Evolutionary conservation across 345 rosid genomes (phyloP).

Genomic region (Corchorus olitorius): DNA sequence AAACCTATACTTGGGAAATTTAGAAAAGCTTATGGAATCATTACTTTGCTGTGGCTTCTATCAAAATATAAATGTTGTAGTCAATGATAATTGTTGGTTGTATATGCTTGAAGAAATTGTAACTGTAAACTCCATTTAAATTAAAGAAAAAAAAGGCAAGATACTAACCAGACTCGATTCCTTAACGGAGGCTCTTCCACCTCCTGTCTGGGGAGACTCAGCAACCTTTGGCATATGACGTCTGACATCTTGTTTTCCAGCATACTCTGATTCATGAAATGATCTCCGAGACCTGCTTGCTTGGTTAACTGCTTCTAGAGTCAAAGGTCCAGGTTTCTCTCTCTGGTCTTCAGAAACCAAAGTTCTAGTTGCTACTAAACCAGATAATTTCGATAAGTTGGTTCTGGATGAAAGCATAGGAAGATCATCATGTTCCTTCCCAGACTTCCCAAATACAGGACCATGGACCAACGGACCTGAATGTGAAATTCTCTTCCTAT

Average conservation of each 20-base stretch:
- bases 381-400: constrained; percentile 48
- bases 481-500: constrained; percentile 44
- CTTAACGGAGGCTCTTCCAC: constrained; percentile 34
- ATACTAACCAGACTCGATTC: constrained; percentile 50
- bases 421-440: constrained; percentile 38
- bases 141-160: neutral
- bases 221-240: constrained; percentile 25
- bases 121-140: neutral
- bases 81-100: no score
- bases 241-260: constrained; percentile 39
- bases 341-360: constrained; percentile 34
- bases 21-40: no score
- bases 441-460: constrained; percentile 33
- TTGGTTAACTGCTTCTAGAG: constrained; percentile 32
- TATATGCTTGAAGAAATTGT: neutral
- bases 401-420: constrained; percentile 26
- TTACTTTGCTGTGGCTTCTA: no score
- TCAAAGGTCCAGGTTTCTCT: constrained; percentile 34
- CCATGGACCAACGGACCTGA: constrained; percentile 64
- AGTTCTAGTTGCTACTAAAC: constrained; percentile 50
- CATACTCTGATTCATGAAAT: constrained; percentile 26
- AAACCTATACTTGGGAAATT: no score
- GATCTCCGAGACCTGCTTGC: constrained; percentile 32
- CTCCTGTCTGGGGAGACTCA: constrained; percentile 38
- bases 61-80: no score